These are phyloP conservation scores for Yamadazyma mexicana DNA, from an alignment of 1,139 yeast species.

Conservation along the genomic window DNA sequence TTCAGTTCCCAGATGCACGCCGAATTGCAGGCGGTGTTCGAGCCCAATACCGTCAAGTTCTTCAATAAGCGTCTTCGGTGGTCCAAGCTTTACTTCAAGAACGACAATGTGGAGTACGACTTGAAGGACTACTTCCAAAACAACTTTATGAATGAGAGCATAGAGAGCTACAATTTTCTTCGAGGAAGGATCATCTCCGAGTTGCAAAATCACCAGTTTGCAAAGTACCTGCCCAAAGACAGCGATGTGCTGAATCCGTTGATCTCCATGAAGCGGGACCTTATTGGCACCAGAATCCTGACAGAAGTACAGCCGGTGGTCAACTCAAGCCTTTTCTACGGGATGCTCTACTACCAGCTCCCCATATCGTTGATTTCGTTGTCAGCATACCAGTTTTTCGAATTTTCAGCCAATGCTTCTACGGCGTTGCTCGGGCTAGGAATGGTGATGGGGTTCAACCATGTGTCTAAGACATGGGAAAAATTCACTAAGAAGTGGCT, in stretches of 20 bases:
- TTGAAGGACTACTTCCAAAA: constrained; percentile 38
- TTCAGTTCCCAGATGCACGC: constrained; percentile 36
- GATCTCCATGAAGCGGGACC: constrained; percentile 26
- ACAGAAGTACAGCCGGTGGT: constrained; percentile 43
- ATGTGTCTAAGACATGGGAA: constrained; percentile 43
- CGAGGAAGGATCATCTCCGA: constrained; percentile 38
- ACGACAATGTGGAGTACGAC: constrained; percentile 49
- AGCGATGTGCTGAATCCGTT: constrained; percentile 31
- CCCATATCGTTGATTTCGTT: constrained; percentile 37
- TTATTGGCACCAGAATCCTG: constrained; percentile 28
- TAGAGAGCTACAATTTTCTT: constrained; percentile 38
- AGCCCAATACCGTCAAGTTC: constrained; percentile 31
- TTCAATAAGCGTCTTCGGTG: constrained; percentile 36
- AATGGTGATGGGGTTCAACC: constrained; percentile 44
- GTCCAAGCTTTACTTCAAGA: constrained; percentile 47
- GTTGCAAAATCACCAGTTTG: constrained; percentile 26
- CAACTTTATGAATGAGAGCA: constrained; percentile 40
- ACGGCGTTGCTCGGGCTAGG: constrained; percentile 40
- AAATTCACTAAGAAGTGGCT: constrained; percentile 31
- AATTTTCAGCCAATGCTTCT: constrained; percentile 32
- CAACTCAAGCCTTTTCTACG: constrained; percentile 28
- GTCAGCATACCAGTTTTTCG: constrained; percentile 36
- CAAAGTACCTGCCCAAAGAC: constrained; percentile 13
- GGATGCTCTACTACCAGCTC: constrained; percentile 38
- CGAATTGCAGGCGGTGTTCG: constrained; percentile 38